A percentile compares a stretch with the other conserved stretches of the same genome.
Conservation (phyloP, 192 early-diverging fungal species). For the Podila minutissima region DNA sequence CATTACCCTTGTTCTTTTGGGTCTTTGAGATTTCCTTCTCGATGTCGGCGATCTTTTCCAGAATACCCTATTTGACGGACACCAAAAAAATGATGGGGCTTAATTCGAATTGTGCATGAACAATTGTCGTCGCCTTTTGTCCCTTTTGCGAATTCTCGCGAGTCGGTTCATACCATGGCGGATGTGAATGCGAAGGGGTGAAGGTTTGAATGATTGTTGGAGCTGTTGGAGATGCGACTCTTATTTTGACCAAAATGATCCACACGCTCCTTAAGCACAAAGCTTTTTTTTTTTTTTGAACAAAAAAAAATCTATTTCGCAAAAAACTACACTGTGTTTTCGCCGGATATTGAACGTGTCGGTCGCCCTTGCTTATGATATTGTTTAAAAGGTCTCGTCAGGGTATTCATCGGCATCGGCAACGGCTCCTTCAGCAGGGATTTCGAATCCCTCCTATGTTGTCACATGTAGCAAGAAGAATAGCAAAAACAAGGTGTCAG, state of each 20-base stretch:
- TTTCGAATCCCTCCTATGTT: conserved; percentile 82
- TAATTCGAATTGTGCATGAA: not conserved
- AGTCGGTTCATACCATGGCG: conserved; percentile 30
- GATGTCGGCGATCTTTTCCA: conserved; percentile 92
- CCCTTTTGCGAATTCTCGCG: not conserved
- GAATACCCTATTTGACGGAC: conserved; percentile 65
- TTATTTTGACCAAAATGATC: not conserved
- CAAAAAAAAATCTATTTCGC: not conserved
- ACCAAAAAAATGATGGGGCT: not conserved
- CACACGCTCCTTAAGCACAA: not conserved
- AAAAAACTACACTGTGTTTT: not conserved
- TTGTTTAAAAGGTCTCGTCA: conserved; percentile 70
- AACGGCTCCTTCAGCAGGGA: conserved; percentile 64
- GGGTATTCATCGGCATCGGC: conserved; percentile 59
- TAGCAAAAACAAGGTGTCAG: not conserved
- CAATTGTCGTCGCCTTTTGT: not conserved
- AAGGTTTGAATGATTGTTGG: conserved; percentile 9
- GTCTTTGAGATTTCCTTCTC: conserved; percentile 91
- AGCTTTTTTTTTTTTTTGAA: not conserved
- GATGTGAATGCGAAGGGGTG: not conserved
- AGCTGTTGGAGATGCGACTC: conserved; percentile 12
- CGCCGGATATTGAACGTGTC: too few species aligned
- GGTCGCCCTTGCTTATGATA: not conserved
- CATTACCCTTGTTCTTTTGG: conserved; percentile 96
- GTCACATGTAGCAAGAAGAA: conserved; percentile 11